A percentile compares a stretch with the other conserved stretches of the same genome.
These are phyloP conservation scores for Skeletonema marinoi DNA, from an alignment of 108 stramenopile species.

Conservation along the genomic window DNA sequence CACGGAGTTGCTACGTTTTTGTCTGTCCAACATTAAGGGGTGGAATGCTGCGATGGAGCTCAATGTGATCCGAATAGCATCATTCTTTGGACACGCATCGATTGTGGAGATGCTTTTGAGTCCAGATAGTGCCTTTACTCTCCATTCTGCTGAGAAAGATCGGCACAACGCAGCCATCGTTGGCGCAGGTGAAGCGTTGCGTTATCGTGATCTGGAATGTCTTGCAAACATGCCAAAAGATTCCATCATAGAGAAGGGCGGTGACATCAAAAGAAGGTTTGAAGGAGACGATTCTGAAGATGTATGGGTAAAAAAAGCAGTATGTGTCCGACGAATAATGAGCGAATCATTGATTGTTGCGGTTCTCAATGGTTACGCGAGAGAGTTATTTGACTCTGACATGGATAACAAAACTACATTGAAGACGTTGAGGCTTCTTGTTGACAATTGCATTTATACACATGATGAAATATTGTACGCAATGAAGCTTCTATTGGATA, in stretches of 20 bases:
- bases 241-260: neutral
- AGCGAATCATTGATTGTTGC: conserved; percentile 1
- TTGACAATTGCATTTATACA: neutral
- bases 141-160: neutral
- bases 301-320: neutral
- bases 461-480: conserved; percentile 6
- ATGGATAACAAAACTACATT: neutral
- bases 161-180: neutral
- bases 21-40: neutral
- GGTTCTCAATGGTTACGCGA: neutral
- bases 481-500: neutral
- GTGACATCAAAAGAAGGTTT: neutral
- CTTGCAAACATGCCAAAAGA: neutral
- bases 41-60: neutral
- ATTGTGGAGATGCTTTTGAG: neutral
- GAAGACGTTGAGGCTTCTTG: conserved; percentile 1
- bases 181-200: neutral
- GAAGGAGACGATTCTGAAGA: neutral
- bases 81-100: neutral
- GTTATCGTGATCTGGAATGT: neutral
- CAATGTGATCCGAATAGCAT: neutral
- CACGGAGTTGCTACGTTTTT: neutral
- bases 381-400: neutral
- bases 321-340: neutral
- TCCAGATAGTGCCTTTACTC: neutral